Evolutionary conservation across 2,329 filamentous ascomycete genomes (phyloP), one percentile per base, ranked within the genome.

Genomic region (Westerdykella sp.): DNA sequence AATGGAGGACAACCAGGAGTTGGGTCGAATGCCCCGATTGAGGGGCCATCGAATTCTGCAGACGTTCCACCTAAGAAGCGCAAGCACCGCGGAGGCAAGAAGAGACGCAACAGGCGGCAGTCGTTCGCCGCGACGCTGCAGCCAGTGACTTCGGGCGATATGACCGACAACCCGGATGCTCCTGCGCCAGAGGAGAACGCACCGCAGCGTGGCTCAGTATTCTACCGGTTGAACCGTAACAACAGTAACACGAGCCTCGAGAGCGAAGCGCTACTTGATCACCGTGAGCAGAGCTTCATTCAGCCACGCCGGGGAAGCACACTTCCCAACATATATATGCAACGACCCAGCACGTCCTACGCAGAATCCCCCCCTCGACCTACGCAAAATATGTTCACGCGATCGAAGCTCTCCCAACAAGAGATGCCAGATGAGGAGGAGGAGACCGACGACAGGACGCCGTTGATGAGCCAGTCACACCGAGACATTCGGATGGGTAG

Each of bases 221-320:
- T 80, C 59, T 81, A 81, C 60, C 71, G 74, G 34, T 58, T 79
- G 40, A 67, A 68, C 47, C 52, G 59, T 37, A 87, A 85, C 61
- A 62, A 83, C 50, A 97, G 91, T 69, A 83, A 78, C 56, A 89
- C 86, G 1, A 97, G 91, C 65, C 72, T 97, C 50, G 91, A 96
- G 54, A 96, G 89, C 65, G 84, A 95, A 62, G 83, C 80, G 6
- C 71, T 97, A 53, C 72, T 97, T 14, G 91, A 97, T 67, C 91
- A 97, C 67, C 80, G 88, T 81, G 71, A 73, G 34, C 69, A 73
- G 37, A 51, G 59, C 7, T 62, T 66, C 5, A 54, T 69, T 16
- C 59, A 68, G 40, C 57, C 67, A 6, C 66, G 73, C 40, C 63
- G 72, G 14, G 62, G 68, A 39, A 74, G 71, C 54, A 14, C n/a